These are phyloP conservation scores for Candida dajiaensis DNA, from an alignment of 805 yeast genomes.

Conservation along the genomic window DNA sequence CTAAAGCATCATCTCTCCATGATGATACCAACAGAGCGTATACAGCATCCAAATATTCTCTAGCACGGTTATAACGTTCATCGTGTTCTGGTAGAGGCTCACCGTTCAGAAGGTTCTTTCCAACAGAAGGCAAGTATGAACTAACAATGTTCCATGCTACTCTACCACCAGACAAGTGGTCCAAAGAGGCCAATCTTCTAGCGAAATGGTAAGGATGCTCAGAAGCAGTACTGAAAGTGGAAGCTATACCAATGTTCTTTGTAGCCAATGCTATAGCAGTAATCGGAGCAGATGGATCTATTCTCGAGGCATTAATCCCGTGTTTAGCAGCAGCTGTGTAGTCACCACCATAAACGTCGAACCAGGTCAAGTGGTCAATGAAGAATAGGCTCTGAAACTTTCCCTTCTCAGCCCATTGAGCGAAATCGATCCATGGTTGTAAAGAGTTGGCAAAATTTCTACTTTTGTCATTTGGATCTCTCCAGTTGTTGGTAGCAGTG, in stretches of 20 bases:
- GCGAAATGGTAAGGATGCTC: constrained; percentile 38
- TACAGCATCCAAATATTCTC: constrained; percentile 34
- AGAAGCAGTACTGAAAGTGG: constrained; percentile 37
- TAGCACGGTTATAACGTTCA: constrained; percentile 34
- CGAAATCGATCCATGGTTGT: constrained; percentile 28
- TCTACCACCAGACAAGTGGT: constrained; percentile 36
- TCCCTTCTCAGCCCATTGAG: constrained; percentile 32
- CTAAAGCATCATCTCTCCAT: constrained; percentile 33
- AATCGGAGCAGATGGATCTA: constrained; percentile 29
- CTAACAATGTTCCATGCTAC: constrained; percentile 43
- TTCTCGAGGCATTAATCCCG: constrained; percentile 24
- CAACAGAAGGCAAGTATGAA: constrained; percentile 36
- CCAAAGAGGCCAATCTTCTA: constrained; percentile 25
- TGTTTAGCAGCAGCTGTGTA: constrained; percentile 26
- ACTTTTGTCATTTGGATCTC: neutral
- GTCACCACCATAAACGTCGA: constrained; percentile 36
- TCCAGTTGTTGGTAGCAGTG: neutral
- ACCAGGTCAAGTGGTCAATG: constrained; percentile 34
- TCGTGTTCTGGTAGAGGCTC: constrained; percentile 29
- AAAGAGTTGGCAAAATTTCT: neutral
- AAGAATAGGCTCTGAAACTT: constrained; percentile 32
- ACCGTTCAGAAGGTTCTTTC: constrained; percentile 31
- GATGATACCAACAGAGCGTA: constrained; percentile 33
- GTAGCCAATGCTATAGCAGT: constrained; percentile 36
- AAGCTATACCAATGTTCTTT: constrained; percentile 31